A percentile compares a stretch with the other conserved stretches of the same genome.
Conservation (phyloP, 805 yeast genomes). For the Candida morakotiae region DNA sequence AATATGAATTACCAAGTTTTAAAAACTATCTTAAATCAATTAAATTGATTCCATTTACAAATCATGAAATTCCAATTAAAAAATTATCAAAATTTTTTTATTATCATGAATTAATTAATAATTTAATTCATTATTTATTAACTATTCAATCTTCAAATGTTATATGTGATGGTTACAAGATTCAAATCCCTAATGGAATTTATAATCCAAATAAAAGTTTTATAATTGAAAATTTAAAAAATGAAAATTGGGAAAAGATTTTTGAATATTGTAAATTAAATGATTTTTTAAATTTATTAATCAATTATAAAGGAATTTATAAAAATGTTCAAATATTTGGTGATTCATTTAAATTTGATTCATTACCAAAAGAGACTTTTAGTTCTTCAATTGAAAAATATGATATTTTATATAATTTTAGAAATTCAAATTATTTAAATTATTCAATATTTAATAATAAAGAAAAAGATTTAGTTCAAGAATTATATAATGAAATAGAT, state of each 20-base stretch:
- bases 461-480: not conserved
- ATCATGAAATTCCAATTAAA: not conserved
- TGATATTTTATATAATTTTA: not conserved
- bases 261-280: conserved; percentile 36
- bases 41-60: conserved; percentile 7
- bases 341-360: conserved; percentile 2
- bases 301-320: conserved; percentile 29
- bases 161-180: conserved; percentile 42
- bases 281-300: conserved; percentile 35
- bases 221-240: conserved; percentile 38
- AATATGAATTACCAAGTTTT: conserved; percentile 4
- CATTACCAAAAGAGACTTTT: too few species aligned
- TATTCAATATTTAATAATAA: not conserved
- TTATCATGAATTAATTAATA: conserved; percentile 36
- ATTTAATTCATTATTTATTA: conserved; percentile 29
- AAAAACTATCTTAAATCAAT: conserved; percentile 1
- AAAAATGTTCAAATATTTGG: conserved; percentile 24
- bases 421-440: not conserved
- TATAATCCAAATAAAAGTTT: conserved; percentile 29
- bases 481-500: not conserved
- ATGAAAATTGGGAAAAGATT: conserved; percentile 40
- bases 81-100: not conserved
- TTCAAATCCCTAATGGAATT: conserved; percentile 30
- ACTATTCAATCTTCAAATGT: conserved; percentile 29
- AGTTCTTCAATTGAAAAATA: not conserved